Evolutionary conservation across 1,284 basidiomycete genomes (phyloP).

Genomic region (Cutaneotrichosporon curvatum): DNA sequence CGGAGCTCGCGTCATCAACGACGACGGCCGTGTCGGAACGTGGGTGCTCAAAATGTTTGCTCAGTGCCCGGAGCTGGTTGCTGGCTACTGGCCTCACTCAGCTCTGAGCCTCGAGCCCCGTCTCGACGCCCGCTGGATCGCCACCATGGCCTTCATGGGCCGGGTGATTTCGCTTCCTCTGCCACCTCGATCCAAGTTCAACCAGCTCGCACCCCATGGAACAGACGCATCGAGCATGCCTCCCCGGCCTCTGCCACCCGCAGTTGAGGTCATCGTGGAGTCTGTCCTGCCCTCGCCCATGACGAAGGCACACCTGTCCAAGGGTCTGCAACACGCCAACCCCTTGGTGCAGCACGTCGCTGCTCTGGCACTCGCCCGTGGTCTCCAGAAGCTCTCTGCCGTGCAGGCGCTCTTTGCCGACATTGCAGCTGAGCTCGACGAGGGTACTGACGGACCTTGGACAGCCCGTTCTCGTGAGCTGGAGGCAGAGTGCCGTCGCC

Average conservation of each 20-base stretch:
- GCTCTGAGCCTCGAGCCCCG: conserved; percentile 76
- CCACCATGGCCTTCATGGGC: conserved; percentile 74
- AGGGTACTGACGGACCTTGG: conserved; percentile 60
- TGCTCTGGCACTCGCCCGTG: conserved; percentile 64
- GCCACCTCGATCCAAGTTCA: conserved; percentile 57
- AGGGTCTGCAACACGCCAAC: conserved; percentile 64
- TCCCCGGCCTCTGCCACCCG: conserved; percentile 64
- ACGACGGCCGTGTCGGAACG: conserved; percentile 69
- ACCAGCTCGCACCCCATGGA: conserved; percentile 29
- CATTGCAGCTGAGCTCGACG: conserved; percentile 55
- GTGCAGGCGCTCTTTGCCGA: conserved; percentile 53
- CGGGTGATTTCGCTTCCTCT: conserved; percentile 67
- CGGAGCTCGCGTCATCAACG: conserved; percentile 64
- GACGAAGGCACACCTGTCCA: conserved; percentile 64
- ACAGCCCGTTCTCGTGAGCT: conserved; percentile 56
- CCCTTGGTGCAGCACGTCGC: conserved; percentile 75
- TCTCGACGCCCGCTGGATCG: conserved; percentile 80
- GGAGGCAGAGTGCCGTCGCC: conserved; percentile 63
- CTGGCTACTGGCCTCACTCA: conserved; percentile 69
- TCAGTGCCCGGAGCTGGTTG: conserved; percentile 78
- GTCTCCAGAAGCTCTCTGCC: conserved; percentile 60
- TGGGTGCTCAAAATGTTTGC: conserved; percentile 68
- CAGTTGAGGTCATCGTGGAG: conserved; percentile 60
- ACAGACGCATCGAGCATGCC: conserved; percentile 40
- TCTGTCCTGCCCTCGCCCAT: conserved; percentile 67